Evolutionary conservation across 768 basidiomycete species (phyloP).

Genomic region (Tricholoma sp.): DNA sequence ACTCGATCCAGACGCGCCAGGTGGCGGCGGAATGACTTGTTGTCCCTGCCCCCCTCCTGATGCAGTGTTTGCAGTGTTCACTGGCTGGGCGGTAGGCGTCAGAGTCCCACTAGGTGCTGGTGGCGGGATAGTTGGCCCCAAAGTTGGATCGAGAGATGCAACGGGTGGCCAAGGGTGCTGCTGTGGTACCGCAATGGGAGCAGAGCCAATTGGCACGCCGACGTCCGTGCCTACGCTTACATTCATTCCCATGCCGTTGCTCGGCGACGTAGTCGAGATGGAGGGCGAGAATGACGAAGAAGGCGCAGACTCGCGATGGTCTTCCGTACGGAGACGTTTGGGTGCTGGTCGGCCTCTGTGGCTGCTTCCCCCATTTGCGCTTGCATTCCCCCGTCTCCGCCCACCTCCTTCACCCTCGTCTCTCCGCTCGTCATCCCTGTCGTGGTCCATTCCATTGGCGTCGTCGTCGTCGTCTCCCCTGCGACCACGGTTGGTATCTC

Average conservation of each 20-base stretch:
- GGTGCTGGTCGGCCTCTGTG: constrained; percentile 20
- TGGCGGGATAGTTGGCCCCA: constrained; percentile 30
- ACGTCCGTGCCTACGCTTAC: constrained; percentile 2
- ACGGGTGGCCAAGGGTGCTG: constrained; percentile 28
- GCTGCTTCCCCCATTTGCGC: background rate
- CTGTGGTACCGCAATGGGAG: constrained; percentile 21
- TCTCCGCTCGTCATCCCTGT: constrained; percentile 18
- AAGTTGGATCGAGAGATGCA: constrained; percentile 27
- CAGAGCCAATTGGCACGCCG: constrained; percentile 15
- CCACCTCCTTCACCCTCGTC: background rate
- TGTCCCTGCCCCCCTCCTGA: background rate
- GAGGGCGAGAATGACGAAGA: background rate
- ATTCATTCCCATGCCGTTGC: constrained; percentile 1
- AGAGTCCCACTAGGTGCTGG: constrained; percentile 24
- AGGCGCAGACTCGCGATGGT: constrained; percentile 14
- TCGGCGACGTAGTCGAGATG: background rate
- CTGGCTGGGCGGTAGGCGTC: background rate
- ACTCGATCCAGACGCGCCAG: background rate
- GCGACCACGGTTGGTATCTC: background rate
- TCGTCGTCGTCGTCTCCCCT: constrained; percentile 20
- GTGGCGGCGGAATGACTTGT: background rate
- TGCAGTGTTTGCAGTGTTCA: background rate
- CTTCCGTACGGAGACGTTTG: constrained; percentile 34
- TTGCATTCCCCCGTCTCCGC: background rate
- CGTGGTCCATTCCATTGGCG: constrained; percentile 18